Percentiles rank a stretch among this genome's conserved stretches.
Evolutionary conservation across 176 grass and related monocot genomes (phyloP).

Genomic region (Phoenix roebelenii): DNA sequence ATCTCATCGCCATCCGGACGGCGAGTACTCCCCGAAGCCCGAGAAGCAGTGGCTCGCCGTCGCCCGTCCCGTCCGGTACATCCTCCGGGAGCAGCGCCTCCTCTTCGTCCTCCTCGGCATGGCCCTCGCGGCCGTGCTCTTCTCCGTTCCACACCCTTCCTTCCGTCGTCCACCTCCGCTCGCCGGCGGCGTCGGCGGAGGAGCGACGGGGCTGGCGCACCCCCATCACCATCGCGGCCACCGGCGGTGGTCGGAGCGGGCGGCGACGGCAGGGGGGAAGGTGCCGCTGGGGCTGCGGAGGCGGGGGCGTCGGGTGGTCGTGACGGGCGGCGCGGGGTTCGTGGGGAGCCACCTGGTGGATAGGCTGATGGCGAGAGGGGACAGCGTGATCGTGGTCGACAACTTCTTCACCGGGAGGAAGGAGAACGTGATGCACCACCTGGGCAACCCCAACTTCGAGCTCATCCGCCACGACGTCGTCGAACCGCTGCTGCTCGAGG

Average conservation of each 20-base stretch:
- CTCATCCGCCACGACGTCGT: constrained; percentile 88
- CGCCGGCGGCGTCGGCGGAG: constrained; percentile 12
- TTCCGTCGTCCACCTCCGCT: not conserved
- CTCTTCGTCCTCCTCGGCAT: constrained; percentile 49
- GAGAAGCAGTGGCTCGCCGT: constrained; percentile 14
- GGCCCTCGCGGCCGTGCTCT: constrained; percentile 33
- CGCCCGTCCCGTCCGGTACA: constrained; percentile 28
- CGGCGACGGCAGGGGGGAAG: constrained; percentile 19
- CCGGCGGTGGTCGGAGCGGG: constrained; percentile 1
- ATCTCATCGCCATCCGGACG: constrained; percentile 3
- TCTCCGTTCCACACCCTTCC: constrained; percentile 24
- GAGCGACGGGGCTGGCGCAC: not conserved
- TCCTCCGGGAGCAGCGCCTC: constrained; percentile 58
- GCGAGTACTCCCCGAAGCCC: constrained; percentile 33
- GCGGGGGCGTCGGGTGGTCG: constrained; percentile 53
- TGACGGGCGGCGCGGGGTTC: constrained; percentile 74
- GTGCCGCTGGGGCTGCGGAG: constrained; percentile 60
- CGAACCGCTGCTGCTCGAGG: constrained; percentile 85
- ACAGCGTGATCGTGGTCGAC: constrained; percentile 90
- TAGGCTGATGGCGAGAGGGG: constrained; percentile 48
- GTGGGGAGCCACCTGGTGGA: constrained; percentile 90
- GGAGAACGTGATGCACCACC: constrained; percentile 80
- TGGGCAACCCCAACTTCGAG: constrained; percentile 52
- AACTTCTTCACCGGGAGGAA: constrained; percentile 85
- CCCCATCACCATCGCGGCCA: not conserved